Base-by-base conservation (phyloP, 2,329 filamentous ascomycete genomes). In the Tolypocladium amazonense region DNA sequence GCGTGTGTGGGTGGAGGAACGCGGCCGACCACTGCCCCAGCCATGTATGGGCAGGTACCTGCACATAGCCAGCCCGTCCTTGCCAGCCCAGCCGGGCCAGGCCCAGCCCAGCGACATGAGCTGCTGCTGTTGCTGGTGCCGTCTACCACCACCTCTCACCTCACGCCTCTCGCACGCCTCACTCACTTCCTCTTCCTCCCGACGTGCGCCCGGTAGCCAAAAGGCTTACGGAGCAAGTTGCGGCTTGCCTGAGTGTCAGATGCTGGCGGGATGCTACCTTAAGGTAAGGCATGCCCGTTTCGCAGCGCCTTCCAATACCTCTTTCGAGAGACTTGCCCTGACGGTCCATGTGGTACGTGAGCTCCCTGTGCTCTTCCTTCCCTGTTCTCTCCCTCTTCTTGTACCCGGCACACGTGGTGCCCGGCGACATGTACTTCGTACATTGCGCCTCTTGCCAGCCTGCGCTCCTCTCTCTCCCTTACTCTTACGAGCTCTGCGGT, bases 1-100 rank as follows among this genome's bases (percentile, higher is more conserved):
- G 50, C 43, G 57, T 58, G 60, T 57, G 55, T 60, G 60, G 54
- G 67, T 62, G 66, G 65, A 67, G 66, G 68, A 68, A 67, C 68
- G 67, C 66, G 66, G 68, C 68, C 66, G 63, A 56, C 61, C 58
- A 58, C 50, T 37, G 58, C 58, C 58, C 59, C 55, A 57, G 55
- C 59, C 56, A 58, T 60, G 56, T 56, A 58, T 37, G 50, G 56
- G 56, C 47, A 41, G 52, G 52, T 47, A 55, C 47, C 35, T 43
- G 57, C 57, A 43, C 37, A 35, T 53, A 4, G 38, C 39, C 37
- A n/a, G 39, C 56, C 33, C 23, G 11, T 30, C 41, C 18, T 5
- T 20, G 30, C 50, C 50, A n/a, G 50, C 47, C 47, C 47, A 52
- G n/a, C 25, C 39, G 14, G 39, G 2, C 45, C 45, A 30, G 25